Base-by-base conservation (phyloP, 2,329 filamentous ascomycete species). In the Cercospora sp. region DNA sequence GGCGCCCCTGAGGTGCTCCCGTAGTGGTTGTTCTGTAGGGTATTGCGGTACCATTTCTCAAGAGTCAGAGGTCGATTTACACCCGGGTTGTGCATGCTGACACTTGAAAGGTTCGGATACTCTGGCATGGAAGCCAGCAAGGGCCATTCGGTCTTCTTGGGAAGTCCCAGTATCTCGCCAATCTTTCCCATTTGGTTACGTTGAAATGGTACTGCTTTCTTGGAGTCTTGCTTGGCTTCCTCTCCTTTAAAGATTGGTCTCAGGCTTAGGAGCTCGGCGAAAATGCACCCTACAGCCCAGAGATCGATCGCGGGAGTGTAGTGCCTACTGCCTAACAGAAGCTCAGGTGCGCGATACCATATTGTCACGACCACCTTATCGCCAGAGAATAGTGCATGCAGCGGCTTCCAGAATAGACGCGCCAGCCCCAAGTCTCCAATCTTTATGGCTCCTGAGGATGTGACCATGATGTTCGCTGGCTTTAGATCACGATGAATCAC, bases 171-270 rank as follows among this genome's bases (percentile, higher is more conserved):
- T 70, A 99, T 93, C 77, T 99, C 95, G 42, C 97, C 92, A 74
- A 99, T 99, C 81, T 97, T 97, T 77, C 95, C 93, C 94, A 99
- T 98, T 81, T 99, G 95, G 75, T 97, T 97, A 13, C 94, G 88
- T 80, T 99, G 95, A 74, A 99, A 99, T 0, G 95, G 95, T 0
- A 98, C 94, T 0, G 92, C 95, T 82, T 98, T 98, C 81, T 99
- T 99, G 74, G 88, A 92, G 80, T 99, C 95, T 91, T 98, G 97
- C 81, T 99, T 99, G 16, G 95, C 95, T 80, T 99, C 95, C 77
- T 99, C 95, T 0, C 95, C 95, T 78, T 99, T 99, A 80, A 99
- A 99, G 64, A 99, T 98, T 0, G 95, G 95, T 0, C 94, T 87
- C 3, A 99, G 82, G 1, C 92, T 94, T 0, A 99, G 83, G 2